These are phyloP conservation scores for Triticum aestivum DNA, from an alignment of 176 grass and related monocot genomes.

Conservation along the genomic window DNA sequence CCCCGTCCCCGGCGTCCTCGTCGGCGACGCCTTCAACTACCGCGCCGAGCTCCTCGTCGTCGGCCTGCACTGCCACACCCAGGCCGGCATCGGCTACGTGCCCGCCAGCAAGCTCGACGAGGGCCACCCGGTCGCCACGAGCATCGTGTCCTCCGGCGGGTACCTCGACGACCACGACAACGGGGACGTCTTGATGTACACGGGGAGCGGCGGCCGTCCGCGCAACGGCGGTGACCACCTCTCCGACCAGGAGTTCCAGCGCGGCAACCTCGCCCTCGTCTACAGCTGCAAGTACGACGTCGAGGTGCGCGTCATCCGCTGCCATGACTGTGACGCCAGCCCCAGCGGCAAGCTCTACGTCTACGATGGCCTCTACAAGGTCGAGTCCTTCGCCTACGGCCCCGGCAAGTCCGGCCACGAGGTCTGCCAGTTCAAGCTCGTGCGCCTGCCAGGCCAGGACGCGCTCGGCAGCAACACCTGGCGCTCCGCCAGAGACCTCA, in stretches of 20 bases:
- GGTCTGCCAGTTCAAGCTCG: conserved; percentile 69
- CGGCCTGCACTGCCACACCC: conserved; percentile 63
- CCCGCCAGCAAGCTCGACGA: conserved; percentile 40
- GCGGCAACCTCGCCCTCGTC: conserved; percentile 80
- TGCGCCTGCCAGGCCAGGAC: conserved; percentile 59
- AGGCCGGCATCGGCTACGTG: conserved; percentile 66
- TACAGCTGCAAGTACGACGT: conserved; percentile 65
- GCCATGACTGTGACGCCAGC: conserved; percentile 31
- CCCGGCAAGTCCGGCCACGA: conserved; percentile 47
- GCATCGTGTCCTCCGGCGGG: conserved; percentile 70
- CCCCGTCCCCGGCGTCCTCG: conserved; percentile 54
- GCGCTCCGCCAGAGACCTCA: conserved; percentile 39
- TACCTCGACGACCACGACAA: conserved; percentile 81
- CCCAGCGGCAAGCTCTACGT: conserved; percentile 59
- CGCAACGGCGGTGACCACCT: conserved; percentile 40
- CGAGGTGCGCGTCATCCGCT: conserved; percentile 77
- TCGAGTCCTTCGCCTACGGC: conserved; percentile 40
- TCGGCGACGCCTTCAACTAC: conserved; percentile 89
- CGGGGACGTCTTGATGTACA: conserved; percentile 76
- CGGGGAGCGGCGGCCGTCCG: conserved; percentile 68
- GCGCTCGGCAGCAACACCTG: conserved; percentile 48
- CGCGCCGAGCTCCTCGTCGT: conserved; percentile 76
- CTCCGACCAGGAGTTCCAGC: conserved; percentile 57
- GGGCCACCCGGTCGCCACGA: conserved; percentile 76
- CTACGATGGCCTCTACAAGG: conserved; percentile 89